Percentiles rank a stretch among this genome's conserved stretches.
Evolutionary conservation across 108 stramenopile genomes (phyloP).

Genomic region (Stephanodiscus triporus): DNA sequence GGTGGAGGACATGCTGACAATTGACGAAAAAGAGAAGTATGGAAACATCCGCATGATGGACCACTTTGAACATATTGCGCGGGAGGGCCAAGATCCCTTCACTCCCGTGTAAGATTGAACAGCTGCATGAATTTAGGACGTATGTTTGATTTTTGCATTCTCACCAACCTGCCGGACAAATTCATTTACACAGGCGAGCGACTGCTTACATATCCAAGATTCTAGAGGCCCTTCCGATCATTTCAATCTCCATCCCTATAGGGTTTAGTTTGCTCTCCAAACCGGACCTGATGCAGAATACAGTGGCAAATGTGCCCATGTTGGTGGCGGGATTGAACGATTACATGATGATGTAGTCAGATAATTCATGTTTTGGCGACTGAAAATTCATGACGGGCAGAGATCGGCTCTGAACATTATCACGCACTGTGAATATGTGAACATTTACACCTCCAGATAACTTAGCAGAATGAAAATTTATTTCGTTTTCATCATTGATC

Average conservation of each 20-base stretch:
- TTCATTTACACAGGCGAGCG: slow-evolving; percentile 24
- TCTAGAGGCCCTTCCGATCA: slow-evolving; percentile 42
- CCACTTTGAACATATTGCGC: slow-evolving; percentile 81
- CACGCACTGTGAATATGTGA: too few species aligned
- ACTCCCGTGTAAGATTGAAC: slow-evolving; percentile 51
- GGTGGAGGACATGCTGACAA: slow-evolving; percentile 91
- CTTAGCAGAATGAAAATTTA: neutral
- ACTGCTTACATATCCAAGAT: slow-evolving; percentile 45
- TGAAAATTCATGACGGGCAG: neutral
- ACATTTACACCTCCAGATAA: neutral
- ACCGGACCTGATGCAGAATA: slow-evolving; percentile 34
- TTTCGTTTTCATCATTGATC: neutral
- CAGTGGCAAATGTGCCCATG: slow-evolving; percentile 34
- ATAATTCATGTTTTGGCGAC: neutral
- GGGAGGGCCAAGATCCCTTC: slow-evolving; percentile 79
- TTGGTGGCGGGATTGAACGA: slow-evolving; percentile 32
- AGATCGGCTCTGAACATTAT: too few species aligned
- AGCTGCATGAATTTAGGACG: neutral
- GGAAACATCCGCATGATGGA: slow-evolving; percentile 71
- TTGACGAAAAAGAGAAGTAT: slow-evolving; percentile 67
- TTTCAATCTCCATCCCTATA: slow-evolving; percentile 37
- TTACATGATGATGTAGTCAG: slow-evolving; percentile 17
- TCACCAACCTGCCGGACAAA: neutral
- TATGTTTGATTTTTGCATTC: neutral
- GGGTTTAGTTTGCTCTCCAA: slow-evolving; percentile 40